phyloP scores from a whole-genome alignment of 768 basidiomycete genomes.

The Cystofilobasidium ferigula region DNA sequence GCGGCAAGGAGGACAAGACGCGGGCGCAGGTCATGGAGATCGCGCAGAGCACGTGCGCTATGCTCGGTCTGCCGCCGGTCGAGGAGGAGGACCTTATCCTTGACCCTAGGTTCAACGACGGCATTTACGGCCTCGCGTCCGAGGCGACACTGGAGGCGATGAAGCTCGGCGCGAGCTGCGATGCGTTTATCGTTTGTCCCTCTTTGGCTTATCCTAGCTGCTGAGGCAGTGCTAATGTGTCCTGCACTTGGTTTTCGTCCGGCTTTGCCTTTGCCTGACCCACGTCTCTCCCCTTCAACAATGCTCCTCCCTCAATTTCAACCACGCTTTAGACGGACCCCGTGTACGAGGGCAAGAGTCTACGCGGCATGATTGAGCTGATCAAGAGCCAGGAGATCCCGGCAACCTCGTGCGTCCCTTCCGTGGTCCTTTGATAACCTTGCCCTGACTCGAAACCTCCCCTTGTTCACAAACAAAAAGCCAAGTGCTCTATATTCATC shows the following conservation, averaged over 20 bases:
- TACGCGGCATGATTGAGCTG: conserved; percentile 31
- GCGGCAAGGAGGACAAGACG: conserved; percentile 29
- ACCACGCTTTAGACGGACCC: conserved; percentile 29
- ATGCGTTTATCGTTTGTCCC: not conserved
- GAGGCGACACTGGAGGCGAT: conserved; percentile 29
- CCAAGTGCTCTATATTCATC: conserved; percentile 31
- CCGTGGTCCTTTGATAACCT: too few species aligned
- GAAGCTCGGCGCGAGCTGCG: conserved; percentile 23
- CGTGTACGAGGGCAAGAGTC: conserved; percentile 28
- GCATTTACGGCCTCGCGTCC: conserved; percentile 31
- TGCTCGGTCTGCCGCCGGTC: conserved; percentile 28
- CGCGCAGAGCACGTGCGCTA: conserved; percentile 27
- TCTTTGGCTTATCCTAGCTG: not conserved
- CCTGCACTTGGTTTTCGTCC: too few species aligned
- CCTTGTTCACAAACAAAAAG: not conserved
- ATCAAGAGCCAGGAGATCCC: conserved; percentile 29
- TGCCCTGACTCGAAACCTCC: too few species aligned
- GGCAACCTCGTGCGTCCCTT: not conserved
- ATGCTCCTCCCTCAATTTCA: too few species aligned
- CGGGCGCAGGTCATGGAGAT: conserved; percentile 28
- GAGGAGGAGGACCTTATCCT: conserved; percentile 28
- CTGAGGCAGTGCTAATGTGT: too few species aligned
- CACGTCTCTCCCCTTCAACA: too few species aligned
- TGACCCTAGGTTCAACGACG: conserved; percentile 30
- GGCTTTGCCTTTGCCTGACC: too few species aligned